These are phyloP conservation scores for Populus tremula DNA, from an alignment of 345 rosid species.

Conservation along the genomic window DNA sequence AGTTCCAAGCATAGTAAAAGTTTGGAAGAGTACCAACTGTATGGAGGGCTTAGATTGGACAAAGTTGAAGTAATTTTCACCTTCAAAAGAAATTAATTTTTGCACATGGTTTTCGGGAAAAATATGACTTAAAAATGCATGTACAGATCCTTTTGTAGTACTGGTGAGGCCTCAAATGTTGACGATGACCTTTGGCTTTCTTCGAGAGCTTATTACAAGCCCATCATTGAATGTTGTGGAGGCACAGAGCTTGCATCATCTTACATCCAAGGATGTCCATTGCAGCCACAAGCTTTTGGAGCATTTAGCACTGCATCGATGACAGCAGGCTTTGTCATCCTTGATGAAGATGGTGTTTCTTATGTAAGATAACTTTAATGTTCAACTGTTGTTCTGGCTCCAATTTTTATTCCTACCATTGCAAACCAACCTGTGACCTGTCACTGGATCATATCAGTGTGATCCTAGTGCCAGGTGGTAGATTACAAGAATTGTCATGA, in stretches of 20 bases:
- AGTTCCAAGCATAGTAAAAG: no score
- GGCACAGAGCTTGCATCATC: conserved; percentile 86
- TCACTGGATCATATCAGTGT: background rate
- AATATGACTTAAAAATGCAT: no score
- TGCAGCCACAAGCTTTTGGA: conserved; percentile 92
- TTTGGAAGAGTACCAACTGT: no score
- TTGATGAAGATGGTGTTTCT: conserved; percentile 62
- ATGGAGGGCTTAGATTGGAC: no score
- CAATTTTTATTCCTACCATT: background rate
- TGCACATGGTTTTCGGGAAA: no score
- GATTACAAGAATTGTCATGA: background rate
- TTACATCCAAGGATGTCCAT: conserved; percentile 59
- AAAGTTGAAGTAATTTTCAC: no score
- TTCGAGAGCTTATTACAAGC: conserved; percentile 39
- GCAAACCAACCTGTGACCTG: background rate
- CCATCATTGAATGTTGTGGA: conserved; percentile 78
- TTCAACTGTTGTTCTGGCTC: background rate
- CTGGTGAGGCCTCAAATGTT: no score
- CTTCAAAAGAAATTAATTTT: no score
- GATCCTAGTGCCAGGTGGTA: background rate
- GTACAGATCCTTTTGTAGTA: no score
- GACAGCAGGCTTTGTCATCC: conserved; percentile 73
- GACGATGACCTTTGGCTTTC: no score
- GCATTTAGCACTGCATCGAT: conserved; percentile 72
- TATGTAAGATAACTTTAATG: conserved; percentile 39